Base-by-base conservation (phyloP, 129 eudicot genomes). In the Chrysanthemum lavandulifolium region DNA sequence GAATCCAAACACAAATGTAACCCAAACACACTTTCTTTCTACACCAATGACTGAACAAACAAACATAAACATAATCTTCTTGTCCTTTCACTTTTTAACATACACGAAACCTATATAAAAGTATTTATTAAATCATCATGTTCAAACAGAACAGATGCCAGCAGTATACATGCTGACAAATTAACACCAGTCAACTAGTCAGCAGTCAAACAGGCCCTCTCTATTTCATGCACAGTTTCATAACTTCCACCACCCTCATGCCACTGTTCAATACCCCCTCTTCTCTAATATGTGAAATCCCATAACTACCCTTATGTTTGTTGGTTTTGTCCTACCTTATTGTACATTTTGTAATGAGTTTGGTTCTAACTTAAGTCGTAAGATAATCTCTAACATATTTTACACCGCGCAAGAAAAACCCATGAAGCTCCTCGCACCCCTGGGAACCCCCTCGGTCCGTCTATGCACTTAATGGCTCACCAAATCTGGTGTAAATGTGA, bases 1-100 rank as follows among this genome's bases (percentile, higher is more conserved):
- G 56, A 75, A 49, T 58, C 51, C 71, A 78, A 71, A 78, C 82
- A 71, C 68, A 71, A 78, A 78, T 78, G 78, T 78, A 78, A 78
- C 82, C 82, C 77, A 65, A 78, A 78, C 82, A 78, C 47, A 40
- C 9, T 40, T 40, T 40, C 61, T 73, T 63, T 78, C 82, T 55
- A 76, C 76, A 78, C 77, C 76, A 78, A 71, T 78, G 73, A 71
- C 77, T 71, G 61, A 63, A 55, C 77, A 71, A 77, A 40, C 47
- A 40, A 40, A 40, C 47, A 40, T 40, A 40, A 40, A 70, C 68
- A 66, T 43, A 62, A 70, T 60, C 61, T 27, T 57, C 53, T 78
- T 71, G 62, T 78, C 73, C 73, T 78, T 69, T 78, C 67, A 54
- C 77, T 72, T 63, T 70, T 65, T 65, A 73, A 67, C 73, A 65